phyloP scores from a whole-genome alignment of 148 eudicot genomes.

The Rhododendron mucronatum region DNA sequence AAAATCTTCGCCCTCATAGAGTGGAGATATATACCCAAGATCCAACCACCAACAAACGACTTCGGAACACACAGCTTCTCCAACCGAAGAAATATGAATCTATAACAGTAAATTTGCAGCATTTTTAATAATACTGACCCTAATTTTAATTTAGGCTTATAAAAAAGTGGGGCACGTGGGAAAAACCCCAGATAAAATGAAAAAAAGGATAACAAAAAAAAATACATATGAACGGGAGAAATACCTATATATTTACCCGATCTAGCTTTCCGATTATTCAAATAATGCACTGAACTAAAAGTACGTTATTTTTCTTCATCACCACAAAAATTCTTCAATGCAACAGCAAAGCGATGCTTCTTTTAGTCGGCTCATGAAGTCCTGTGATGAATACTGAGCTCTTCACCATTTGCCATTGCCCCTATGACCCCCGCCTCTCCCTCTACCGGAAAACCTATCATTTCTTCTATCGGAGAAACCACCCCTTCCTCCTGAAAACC shows the following conservation, averaged over 20 bases:
- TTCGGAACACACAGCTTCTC: too few relatives aligned
- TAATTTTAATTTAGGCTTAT: not conserved
- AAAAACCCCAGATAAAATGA: not conserved
- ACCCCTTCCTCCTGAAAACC: slow-evolving; percentile 40
- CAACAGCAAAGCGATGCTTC: not conserved
- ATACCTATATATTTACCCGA: not conserved
- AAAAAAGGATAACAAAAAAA: not conserved
- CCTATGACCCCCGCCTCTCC: slow-evolving; percentile 40
- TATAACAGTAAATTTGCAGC: too few relatives aligned
- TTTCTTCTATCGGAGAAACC: slow-evolving; percentile 36
- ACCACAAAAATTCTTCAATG: not conserved
- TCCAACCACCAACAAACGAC: too few relatives aligned
- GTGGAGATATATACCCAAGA: too few relatives aligned
- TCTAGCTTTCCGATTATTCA: too few relatives aligned
- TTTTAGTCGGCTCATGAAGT: not conserved
- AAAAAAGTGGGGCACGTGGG: not conserved
- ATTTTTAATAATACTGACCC: too few relatives aligned
- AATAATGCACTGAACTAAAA: not conserved
- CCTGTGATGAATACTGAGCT: not conserved
- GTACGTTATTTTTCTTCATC: not conserved
- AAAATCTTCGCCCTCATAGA: not conserved
- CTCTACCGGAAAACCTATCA: slow-evolving; percentile 34
- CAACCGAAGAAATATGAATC: too few relatives aligned
- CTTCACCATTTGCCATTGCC: slow-evolving; percentile 15
- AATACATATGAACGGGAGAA: not conserved